Percentiles rank a stretch among this genome's conserved stretches.
Conservation (phyloP, 2,329 filamentous ascomycete species). For the Trichoderma atroviride region DNA sequence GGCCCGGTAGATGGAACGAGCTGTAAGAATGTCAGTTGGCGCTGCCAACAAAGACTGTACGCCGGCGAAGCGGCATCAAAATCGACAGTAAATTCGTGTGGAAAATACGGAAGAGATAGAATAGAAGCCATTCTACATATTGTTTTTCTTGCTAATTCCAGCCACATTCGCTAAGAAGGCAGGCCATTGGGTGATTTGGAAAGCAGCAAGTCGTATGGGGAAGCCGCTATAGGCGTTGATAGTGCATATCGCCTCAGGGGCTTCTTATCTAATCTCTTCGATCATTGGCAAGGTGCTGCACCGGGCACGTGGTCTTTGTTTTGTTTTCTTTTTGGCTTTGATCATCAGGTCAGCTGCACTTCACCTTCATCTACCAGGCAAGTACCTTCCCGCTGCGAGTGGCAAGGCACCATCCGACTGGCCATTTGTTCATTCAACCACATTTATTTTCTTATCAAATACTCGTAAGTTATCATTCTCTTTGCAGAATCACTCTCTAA, state of each 20-base stretch:
- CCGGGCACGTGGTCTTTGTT: background rate
- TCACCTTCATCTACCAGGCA: background rate
- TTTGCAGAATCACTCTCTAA: no score
- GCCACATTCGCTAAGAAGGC: background rate
- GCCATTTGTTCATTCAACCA: background rate
- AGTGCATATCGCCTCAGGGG: background rate
- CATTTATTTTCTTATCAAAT: no score
- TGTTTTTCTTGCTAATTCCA: background rate
- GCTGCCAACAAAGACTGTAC: background rate
- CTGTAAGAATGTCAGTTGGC: background rate
- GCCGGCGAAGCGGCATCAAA: background rate
- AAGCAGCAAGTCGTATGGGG: background rate
- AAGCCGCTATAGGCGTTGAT: background rate
- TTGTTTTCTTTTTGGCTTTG: background rate
- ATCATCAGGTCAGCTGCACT: background rate
- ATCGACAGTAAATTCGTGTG: background rate
- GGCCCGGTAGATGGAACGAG: background rate
- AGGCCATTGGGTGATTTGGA: background rate
- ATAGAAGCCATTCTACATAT: background rate
- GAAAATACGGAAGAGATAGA: no score
- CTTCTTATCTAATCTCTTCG: conserved; percentile 1
- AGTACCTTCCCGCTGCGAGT: background rate
- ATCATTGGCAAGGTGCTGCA: background rate
- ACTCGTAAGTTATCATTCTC: no score
- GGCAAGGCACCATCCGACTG: background rate